Percentiles rank a stretch among this genome's conserved stretches.
phyloP scores from a whole-genome alignment of 164 flowering plant genomes.

The Umbellularia californica region DNA sequence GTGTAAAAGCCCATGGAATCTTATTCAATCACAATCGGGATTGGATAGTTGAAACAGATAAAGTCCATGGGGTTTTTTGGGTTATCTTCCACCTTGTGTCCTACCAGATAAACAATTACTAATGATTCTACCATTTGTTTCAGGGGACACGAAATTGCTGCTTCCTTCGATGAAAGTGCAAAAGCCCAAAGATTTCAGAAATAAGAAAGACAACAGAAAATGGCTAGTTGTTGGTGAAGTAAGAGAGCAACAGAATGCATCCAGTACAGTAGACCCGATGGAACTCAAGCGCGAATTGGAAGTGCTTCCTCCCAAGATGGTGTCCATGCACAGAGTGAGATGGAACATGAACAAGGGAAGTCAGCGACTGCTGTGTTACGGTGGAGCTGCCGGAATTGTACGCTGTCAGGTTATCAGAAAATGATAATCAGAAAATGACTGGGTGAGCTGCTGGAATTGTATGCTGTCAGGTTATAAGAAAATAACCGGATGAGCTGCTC shows the following conservation, averaged over 20 bases:
- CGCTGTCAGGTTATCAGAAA: conserved; percentile 57
- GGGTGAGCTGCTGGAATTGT: conserved; percentile 91
- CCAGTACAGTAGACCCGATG: conserved; percentile 3
- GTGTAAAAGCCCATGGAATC: too few species aligned
- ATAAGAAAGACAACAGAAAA: conserved; percentile 4
- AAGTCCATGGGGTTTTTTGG: too few species aligned
- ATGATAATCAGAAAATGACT: conserved; percentile 8
- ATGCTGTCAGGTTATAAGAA: conserved; percentile 58
- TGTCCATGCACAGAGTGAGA: conserved; percentile 84
- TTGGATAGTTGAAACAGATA: too few species aligned
- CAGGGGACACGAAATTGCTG: not conserved
- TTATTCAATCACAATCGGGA: too few species aligned
- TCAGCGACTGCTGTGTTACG: conserved; percentile 87
- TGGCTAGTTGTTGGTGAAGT: not conserved
- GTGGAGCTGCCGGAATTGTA: conserved; percentile 87
- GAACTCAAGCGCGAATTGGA: conserved; percentile 23
- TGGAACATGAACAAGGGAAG: conserved; percentile 97
- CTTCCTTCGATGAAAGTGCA: not conserved
- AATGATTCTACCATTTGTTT: too few species aligned
- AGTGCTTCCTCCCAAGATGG: conserved; percentile 55
- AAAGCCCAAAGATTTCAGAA: conserved; percentile 11
- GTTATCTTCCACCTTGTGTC: too few species aligned
- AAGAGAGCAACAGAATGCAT: conserved; percentile 15
- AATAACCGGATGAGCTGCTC: conserved; percentile 55
- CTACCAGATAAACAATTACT: too few species aligned